These are phyloP conservation scores for Athelia psychrophila DNA, from an alignment of 1,284 basidiomycete species.

Conservation along the genomic window DNA sequence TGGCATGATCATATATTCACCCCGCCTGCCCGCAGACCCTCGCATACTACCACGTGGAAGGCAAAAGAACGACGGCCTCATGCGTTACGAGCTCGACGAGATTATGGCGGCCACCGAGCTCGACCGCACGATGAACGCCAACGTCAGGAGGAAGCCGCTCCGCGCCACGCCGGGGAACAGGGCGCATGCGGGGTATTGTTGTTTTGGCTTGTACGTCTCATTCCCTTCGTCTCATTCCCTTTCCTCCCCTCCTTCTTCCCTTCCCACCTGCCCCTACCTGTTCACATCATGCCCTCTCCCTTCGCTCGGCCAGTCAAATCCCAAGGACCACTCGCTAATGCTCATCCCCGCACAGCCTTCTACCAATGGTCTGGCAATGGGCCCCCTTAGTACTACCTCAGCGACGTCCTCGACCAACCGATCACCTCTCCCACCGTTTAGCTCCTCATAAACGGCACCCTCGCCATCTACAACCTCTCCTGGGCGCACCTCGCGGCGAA, in stretches of 20 bases:
- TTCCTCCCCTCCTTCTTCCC: too few relatives aligned
- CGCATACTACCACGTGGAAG: slow-evolving; percentile 75
- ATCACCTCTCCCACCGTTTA: slow-evolving; percentile 59
- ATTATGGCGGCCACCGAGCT: slow-evolving; percentile 72
- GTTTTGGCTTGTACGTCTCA: slow-evolving; percentile 67
- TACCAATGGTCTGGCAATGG: slow-evolving; percentile 78
- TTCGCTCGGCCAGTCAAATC: too few relatives aligned
- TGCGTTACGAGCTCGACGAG: slow-evolving; percentile 72
- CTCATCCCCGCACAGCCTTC: too few relatives aligned
- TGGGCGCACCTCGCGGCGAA: slow-evolving; percentile 60
- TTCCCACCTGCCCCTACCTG: too few relatives aligned
- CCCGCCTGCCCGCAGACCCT: too few relatives aligned
- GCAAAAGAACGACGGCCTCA: slow-evolving; percentile 70
- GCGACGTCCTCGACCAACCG: slow-evolving; percentile 66
- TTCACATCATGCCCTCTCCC: too few relatives aligned
- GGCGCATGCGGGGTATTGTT: slow-evolving; percentile 64
- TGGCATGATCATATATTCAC: too few relatives aligned
- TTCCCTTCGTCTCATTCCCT: too few relatives aligned
- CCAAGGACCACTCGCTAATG: too few relatives aligned
- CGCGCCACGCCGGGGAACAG: slow-evolving; percentile 60
- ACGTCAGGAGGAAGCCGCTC: slow-evolving; percentile 61
- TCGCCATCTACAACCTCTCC: slow-evolving; percentile 72
- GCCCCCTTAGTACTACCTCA: slow-evolving; percentile 75
- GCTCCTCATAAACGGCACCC: slow-evolving; percentile 69
- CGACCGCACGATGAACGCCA: slow-evolving; percentile 47